Evolutionary conservation across 257 asterid genomes (phyloP).

Genomic region (Lycium ferocissimum): DNA sequence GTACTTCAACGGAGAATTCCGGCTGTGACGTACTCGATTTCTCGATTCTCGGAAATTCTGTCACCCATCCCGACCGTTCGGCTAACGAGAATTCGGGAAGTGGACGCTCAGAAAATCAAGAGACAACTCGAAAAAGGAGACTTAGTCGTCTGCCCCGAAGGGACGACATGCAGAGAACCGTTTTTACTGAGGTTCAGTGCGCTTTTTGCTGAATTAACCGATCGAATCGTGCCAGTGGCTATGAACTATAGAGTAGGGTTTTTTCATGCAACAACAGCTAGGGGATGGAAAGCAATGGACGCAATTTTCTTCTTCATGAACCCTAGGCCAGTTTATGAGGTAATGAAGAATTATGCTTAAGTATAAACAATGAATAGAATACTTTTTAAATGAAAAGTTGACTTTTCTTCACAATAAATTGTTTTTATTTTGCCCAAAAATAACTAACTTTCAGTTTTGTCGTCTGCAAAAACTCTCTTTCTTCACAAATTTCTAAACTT

Average conservation of each 20-base stretch:
- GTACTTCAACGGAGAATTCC: constrained; percentile 80
- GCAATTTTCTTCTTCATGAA: constrained; percentile 92
- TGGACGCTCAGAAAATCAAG: constrained; percentile 68
- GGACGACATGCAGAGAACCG: constrained; percentile 91
- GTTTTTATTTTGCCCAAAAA: neutral
- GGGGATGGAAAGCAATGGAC: constrained; percentile 91
- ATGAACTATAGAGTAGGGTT: constrained; percentile 81
- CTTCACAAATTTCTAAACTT: neutral
- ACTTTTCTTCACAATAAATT: neutral
- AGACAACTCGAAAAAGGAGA: constrained; percentile 69
- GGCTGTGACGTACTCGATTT: constrained; percentile 81
- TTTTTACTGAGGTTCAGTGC: constrained; percentile 78
- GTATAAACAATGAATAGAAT: neutral
- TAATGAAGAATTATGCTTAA: neutral
- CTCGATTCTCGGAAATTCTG: constrained; percentile 72
- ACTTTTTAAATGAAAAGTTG: neutral
- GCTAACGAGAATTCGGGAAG: constrained; percentile 64
- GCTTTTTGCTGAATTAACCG: constrained; percentile 83
- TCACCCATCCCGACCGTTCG: constrained; percentile 94
- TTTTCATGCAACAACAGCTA: constrained; percentile 88
- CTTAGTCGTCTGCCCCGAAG: constrained; percentile 79
- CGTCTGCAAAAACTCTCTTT: neutral
- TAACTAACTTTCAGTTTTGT: neutral
- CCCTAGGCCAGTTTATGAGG: constrained; percentile 84
- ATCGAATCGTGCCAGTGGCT: constrained; percentile 84